Evolutionary conservation across 345 rosid species (phyloP).

Genomic region (Dovyalis caffra): DNA sequence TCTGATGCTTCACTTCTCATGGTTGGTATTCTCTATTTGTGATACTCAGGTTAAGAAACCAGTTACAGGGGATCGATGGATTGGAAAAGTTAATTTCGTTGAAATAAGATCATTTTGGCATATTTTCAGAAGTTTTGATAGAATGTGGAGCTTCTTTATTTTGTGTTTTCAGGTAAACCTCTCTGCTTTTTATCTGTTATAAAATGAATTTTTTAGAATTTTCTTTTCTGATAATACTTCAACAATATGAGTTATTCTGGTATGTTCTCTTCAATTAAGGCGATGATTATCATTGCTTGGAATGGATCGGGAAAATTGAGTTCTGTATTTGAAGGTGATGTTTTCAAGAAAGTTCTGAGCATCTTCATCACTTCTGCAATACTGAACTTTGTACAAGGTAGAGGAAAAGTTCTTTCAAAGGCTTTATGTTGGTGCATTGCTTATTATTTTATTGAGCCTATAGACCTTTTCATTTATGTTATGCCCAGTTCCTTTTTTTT

Average conservation of each 20-base stretch:
- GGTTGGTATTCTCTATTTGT: background rate
- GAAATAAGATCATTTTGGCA: slow-evolving; percentile 98
- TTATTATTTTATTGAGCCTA: background rate
- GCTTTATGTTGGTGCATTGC: background rate
- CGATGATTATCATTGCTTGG: slow-evolving; percentile 97
- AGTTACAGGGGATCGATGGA: slow-evolving; percentile 63
- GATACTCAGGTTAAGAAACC: slow-evolving; percentile 67
- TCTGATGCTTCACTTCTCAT: slow-evolving; percentile 8
- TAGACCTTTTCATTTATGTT: too few relatives aligned
- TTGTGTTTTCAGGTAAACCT: slow-evolving; percentile 71
- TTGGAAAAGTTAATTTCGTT: slow-evolving; percentile 95
- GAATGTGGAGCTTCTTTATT: slow-evolving; percentile 98
- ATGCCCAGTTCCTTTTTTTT: too few relatives aligned
- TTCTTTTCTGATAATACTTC: background rate
- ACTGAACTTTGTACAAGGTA: slow-evolving; percentile 97
- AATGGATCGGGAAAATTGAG: slow-evolving; percentile 61
- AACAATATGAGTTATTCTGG: slow-evolving; percentile 3
- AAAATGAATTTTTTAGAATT: too few relatives aligned
- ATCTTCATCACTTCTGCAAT: slow-evolving; percentile 94
- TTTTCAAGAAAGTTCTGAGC: slow-evolving; percentile 82
- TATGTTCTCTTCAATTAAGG: slow-evolving; percentile 45
- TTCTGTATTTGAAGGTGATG: slow-evolving; percentile 49
- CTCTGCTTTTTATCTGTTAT: background rate
- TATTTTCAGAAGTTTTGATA: slow-evolving; percentile 95
- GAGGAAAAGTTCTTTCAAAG: background rate